Percentiles rank a stretch among this genome's conserved stretches.
These are phyloP conservation scores for Salvia splendens DNA, from an alignment of 257 asterid genomes.

Conservation along the genomic window DNA sequence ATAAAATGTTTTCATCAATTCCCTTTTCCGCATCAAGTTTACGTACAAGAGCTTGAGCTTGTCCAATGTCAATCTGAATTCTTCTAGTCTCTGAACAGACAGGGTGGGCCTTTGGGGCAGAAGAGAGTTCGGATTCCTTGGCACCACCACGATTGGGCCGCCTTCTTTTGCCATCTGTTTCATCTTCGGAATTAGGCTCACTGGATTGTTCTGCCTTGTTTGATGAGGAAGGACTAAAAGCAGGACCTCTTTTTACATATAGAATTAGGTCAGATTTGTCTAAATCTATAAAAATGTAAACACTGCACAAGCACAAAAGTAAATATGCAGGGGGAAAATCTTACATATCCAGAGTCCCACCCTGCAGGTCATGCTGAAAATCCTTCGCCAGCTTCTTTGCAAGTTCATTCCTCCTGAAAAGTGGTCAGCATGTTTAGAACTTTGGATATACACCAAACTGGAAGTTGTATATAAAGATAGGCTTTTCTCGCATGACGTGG, in stretches of 20 bases:
- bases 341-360: slow-evolving; percentile 84
- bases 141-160: slow-evolving; percentile 57
- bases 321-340: slow-evolving; percentile 30
- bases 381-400: slow-evolving; percentile 80
- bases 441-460: slow-evolving; percentile 17
- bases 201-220: slow-evolving; percentile 72
- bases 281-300: neutral
- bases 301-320: slow-evolving; percentile 14
- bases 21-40: slow-evolving; percentile 89
- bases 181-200: slow-evolving; percentile 80
- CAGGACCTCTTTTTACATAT: slow-evolving; percentile 71
- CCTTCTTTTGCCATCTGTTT: slow-evolving; percentile 80
- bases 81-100: slow-evolving; percentile 76
- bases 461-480: slow-evolving; percentile 13
- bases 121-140: slow-evolving; percentile 60
- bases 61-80: slow-evolving; percentile 77
- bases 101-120: slow-evolving; percentile 88
- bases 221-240: slow-evolving; percentile 54
- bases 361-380: slow-evolving; percentile 86
- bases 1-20: slow-evolving; percentile 79
- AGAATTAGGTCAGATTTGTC: slow-evolving; percentile 30
- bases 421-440: slow-evolving; percentile 25
- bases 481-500: slow-evolving; percentile 10
- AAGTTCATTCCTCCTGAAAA: slow-evolving; percentile 76
- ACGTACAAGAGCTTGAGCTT: slow-evolving; percentile 74